Conservation (phyloP, 345 rosid genomes). For the Populus alba region DNA sequence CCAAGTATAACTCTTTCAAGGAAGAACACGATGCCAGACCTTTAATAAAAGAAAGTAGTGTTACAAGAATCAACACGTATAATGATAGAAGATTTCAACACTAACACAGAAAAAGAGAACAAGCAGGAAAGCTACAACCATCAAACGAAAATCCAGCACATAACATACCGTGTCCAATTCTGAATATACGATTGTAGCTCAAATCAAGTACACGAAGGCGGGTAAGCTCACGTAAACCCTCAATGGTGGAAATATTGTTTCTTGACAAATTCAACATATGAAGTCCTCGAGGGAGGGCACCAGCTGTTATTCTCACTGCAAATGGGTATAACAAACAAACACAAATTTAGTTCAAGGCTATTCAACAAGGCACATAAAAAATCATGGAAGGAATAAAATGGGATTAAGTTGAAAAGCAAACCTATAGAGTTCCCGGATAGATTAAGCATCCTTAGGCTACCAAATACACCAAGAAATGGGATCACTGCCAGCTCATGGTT, state of each 20-base stretch:
- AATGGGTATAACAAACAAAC: background rate
- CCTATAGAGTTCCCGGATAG: constrained; percentile 90
- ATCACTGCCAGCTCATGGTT: constrained; percentile 67
- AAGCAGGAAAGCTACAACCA: background rate
- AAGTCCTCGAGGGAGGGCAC: constrained; percentile 93
- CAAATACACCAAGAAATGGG: constrained; percentile 78
- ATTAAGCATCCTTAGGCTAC: constrained; percentile 73
- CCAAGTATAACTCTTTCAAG: constrained; percentile 87
- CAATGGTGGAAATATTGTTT: constrained; percentile 77
- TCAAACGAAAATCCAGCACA: background rate
- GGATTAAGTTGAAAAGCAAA: constrained; percentile 23
- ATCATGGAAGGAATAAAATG: background rate
- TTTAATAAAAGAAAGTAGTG: constrained; percentile 10
- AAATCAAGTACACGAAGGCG: constrained; percentile 86
- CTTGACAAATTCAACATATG: constrained; percentile 73
- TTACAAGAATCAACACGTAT: background rate
- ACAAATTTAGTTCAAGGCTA: background rate
- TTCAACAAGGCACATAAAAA: background rate
- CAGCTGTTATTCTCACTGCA: constrained; percentile 75
- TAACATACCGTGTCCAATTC: constrained; percentile 88
- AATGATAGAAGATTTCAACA: background rate
- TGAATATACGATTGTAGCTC: constrained; percentile 82
- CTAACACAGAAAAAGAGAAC: background rate
- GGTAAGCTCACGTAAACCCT: constrained; percentile 88
- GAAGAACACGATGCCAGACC: constrained; percentile 96